A percentile compares a stretch with the other conserved stretches of the same genome.
phyloP scores from a whole-genome alignment of 805 yeast species.

The Nakazawaea ishiwadae region DNA sequence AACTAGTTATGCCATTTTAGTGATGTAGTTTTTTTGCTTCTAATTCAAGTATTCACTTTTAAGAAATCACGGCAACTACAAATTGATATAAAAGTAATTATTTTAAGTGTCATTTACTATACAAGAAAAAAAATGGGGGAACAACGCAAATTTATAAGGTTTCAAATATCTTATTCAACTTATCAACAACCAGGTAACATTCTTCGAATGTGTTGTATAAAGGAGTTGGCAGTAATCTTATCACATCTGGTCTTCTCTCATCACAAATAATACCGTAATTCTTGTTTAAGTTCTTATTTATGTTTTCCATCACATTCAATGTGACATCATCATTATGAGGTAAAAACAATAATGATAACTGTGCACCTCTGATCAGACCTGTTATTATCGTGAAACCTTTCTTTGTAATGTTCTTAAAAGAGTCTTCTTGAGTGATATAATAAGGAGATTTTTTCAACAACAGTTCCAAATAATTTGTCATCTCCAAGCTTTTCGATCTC shows the following conservation, averaged over 20 bases:
- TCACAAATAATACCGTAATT: constrained; percentile 71
- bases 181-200: constrained; percentile 39
- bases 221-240: constrained; percentile 84
- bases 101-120: too few relatives aligned
- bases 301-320: constrained; percentile 56
- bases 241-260: constrained; percentile 87
- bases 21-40: too few relatives aligned
- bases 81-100: too few relatives aligned
- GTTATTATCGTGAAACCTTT: constrained; percentile 68
- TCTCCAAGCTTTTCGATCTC: constrained; percentile 47
- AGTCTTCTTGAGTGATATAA: constrained; percentile 31
- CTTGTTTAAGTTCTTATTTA: constrained; percentile 44
- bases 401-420: constrained; percentile 12
- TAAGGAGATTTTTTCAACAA: constrained; percentile 41
- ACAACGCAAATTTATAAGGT: not conserved
- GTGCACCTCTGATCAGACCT: constrained; percentile 77
- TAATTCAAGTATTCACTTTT: too few relatives aligned
- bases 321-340: constrained; percentile 35
- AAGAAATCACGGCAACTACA: too few relatives aligned
- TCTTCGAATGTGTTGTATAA: constrained; percentile 76
- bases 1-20: too few relatives aligned
- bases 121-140: not conserved
- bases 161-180: constrained; percentile 38
- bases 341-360: constrained; percentile 68
- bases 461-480: constrained; percentile 55